Percentiles rank a stretch among this genome's conserved stretches.
Evolutionary conservation across 371 early-diverging fungal species (phyloP).

Genomic region (Mucor piriformis): DNA sequence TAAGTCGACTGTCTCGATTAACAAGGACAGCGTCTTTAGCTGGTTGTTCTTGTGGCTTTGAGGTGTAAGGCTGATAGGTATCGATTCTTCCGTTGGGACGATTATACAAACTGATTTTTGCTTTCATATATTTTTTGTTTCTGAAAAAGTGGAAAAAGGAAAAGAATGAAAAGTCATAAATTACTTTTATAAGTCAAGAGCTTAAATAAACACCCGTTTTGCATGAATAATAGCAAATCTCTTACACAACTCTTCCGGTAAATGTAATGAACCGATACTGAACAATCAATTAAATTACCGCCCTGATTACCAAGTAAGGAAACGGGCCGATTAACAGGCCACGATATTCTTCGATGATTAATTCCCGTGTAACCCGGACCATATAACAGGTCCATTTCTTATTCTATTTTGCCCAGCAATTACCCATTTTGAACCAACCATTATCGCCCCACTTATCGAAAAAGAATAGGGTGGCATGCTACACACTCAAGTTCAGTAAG

Average conservation of each 20-base stretch:
- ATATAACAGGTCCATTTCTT: too few relatives aligned
- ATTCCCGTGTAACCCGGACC: too few relatives aligned
- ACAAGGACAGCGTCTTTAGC: not conserved
- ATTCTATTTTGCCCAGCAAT: too few relatives aligned
- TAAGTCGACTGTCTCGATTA: constrained; percentile 12
- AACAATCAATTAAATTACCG: not conserved
- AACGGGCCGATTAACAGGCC: constrained; percentile 1
- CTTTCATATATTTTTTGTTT: constrained; percentile 11
- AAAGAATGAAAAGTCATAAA: not conserved
- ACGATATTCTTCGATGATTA: not conserved
- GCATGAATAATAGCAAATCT: constrained; percentile 9
- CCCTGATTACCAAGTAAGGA: not conserved
- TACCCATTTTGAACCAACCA: too few relatives aligned
- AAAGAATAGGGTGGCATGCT: too few relatives aligned
- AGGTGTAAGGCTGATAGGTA: constrained; percentile 1
- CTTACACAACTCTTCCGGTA: not conserved
- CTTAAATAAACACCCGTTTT: constrained; percentile 25
- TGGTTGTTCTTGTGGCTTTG: not conserved
- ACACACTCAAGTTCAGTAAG: too few relatives aligned
- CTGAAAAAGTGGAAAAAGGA: not conserved
- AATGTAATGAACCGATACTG: constrained; percentile 8
- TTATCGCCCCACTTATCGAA: too few relatives aligned
- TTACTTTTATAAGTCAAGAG: not conserved
- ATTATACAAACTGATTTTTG: constrained; percentile 14
- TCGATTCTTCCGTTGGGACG: constrained; percentile 8